phyloP scores from a whole-genome alignment of 2,329 filamentous ascomycete genomes.

The Aureobasidium namibiae region DNA sequence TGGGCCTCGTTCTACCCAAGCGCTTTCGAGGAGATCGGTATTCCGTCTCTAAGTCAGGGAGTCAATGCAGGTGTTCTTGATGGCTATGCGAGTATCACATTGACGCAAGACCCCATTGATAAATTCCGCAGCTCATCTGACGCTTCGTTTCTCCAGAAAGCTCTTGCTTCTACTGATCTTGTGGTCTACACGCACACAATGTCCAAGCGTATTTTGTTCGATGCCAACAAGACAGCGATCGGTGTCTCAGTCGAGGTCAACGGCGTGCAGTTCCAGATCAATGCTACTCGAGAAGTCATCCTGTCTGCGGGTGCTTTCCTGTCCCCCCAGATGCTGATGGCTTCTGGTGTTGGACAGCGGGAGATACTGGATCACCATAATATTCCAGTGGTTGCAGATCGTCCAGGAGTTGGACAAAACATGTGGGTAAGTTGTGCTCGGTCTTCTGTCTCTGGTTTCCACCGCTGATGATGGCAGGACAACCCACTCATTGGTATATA shows the following conservation, averaged over 20 bases:
- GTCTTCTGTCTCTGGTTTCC: no score
- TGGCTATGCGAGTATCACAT: conserved; percentile 15
- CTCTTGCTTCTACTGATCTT: conserved; percentile 21
- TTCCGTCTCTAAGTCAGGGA: conserved; percentile 20
- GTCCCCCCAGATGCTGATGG: background rate
- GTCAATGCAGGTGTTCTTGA: conserved; percentile 21
- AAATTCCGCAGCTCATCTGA: conserved; percentile 21
- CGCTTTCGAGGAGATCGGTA: conserved; percentile 22
- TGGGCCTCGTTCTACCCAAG: conserved; percentile 23
- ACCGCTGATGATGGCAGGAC: background rate
- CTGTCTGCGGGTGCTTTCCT: conserved; percentile 19
- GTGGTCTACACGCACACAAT: conserved; percentile 27
- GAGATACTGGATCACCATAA: background rate
- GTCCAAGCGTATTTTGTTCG: conserved; percentile 17
- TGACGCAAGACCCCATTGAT: conserved; percentile 23
- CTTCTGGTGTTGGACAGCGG: conserved; percentile 16
- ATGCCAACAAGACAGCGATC: conserved; percentile 20
- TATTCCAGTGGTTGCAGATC: conserved; percentile 17
- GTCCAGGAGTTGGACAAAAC: conserved; percentile 25
- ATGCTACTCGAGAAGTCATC: conserved; percentile 26
- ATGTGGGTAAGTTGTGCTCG: no score
- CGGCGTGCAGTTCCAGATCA: conserved; percentile 20
- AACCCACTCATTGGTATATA: background rate
- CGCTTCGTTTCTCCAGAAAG: conserved; percentile 22
- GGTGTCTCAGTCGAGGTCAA: conserved; percentile 22